These are phyloP conservation scores for Lasiodiplodia hormozganensis DNA, from an alignment of 2,329 filamentous ascomycete species.

Conservation along the genomic window DNA sequence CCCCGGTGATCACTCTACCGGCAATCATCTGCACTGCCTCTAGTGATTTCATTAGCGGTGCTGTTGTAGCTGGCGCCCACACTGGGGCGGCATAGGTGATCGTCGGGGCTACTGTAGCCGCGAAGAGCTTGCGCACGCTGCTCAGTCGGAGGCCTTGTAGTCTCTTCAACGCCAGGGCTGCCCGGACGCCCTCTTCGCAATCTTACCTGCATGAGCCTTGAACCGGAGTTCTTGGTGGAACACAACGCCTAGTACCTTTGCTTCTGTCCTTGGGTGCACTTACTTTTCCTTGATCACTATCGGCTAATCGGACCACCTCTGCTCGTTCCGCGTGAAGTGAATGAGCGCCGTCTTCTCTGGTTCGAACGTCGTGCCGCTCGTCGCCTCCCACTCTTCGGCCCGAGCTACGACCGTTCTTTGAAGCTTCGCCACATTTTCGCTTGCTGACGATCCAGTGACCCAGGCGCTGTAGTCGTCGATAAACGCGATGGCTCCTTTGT, in stretches of 20 bases:
- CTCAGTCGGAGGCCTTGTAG: slow-evolving; percentile 31
- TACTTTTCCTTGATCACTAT: slow-evolving; percentile 31
- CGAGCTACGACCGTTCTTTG: slow-evolving; percentile 32
- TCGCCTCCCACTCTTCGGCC: slow-evolving; percentile 38
- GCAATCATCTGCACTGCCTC: slow-evolving; percentile 9
- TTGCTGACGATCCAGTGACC: slow-evolving; percentile 33
- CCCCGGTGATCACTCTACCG: slow-evolving; percentile 8
- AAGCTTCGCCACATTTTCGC: slow-evolving; percentile 33
- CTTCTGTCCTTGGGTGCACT: slow-evolving; percentile 30
- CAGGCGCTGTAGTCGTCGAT: slow-evolving; percentile 40
- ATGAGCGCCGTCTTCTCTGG: slow-evolving; percentile 45
- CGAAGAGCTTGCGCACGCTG: slow-evolving; percentile 34
- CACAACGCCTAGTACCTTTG: slow-evolving; percentile 33
- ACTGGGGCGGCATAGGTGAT: slow-evolving; percentile 39
- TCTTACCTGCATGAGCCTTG: slow-evolving; percentile 28
- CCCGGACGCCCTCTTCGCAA: slow-evolving; percentile 6
- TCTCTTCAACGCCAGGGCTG: slow-evolving; percentile 21
- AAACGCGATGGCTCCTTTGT: slow-evolving; percentile 36
- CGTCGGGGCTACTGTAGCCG: slow-evolving; percentile 37
- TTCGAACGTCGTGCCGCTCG: slow-evolving; percentile 43
- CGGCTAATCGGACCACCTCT: slow-evolving; percentile 22
- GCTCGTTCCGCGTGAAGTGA: slow-evolving; percentile 40
- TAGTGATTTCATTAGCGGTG: background rate
- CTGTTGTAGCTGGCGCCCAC: slow-evolving; percentile 28
- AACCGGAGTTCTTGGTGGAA: slow-evolving; percentile 33